Percentiles rank a stretch among this genome's conserved stretches.
phyloP scores from a whole-genome alignment of 768 basidiomycete genomes.

The Cystofilobasidium bisporidii region DNA sequence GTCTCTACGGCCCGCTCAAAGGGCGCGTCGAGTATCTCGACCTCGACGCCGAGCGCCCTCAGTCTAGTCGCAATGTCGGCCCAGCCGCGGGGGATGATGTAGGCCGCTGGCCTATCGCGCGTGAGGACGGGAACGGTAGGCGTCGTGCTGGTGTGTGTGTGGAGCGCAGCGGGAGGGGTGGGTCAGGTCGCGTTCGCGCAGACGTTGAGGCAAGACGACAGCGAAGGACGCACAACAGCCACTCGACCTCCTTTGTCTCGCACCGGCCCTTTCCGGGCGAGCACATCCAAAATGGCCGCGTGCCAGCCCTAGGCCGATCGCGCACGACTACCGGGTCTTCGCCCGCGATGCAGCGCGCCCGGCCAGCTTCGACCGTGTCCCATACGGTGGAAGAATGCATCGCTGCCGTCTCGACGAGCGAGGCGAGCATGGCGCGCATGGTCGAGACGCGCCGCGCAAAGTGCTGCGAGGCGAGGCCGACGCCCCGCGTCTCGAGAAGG shows the following conservation, averaged over 20 bases:
- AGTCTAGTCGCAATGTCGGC: neutral
- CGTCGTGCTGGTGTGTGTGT: neutral
- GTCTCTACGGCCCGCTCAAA: neutral
- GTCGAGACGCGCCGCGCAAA: neutral
- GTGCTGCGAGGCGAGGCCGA: neutral
- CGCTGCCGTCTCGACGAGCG: neutral
- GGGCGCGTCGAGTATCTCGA: neutral
- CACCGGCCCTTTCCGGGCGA: neutral
- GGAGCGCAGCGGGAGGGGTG: neutral
- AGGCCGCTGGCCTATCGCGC: neutral
- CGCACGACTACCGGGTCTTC: neutral
- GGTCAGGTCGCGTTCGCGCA: neutral
- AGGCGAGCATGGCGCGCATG: neutral
- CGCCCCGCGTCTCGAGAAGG: neutral
- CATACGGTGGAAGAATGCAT: neutral
- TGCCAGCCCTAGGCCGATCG: neutral
- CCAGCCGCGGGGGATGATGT: constrained; percentile 3
- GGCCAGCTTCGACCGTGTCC: neutral
- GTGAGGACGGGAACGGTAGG: neutral
- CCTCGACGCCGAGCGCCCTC: neutral
- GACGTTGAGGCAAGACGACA: neutral
- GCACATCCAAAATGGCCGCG: neutral
- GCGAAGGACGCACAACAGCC: neutral
- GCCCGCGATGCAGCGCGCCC: neutral
- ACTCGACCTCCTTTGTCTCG: neutral